Percentiles rank a stretch among this genome's conserved stretches.
These are phyloP conservation scores for Pythium pyrilobum DNA, from an alignment of 352 stramenopile species.

Conservation along the genomic window DNA sequence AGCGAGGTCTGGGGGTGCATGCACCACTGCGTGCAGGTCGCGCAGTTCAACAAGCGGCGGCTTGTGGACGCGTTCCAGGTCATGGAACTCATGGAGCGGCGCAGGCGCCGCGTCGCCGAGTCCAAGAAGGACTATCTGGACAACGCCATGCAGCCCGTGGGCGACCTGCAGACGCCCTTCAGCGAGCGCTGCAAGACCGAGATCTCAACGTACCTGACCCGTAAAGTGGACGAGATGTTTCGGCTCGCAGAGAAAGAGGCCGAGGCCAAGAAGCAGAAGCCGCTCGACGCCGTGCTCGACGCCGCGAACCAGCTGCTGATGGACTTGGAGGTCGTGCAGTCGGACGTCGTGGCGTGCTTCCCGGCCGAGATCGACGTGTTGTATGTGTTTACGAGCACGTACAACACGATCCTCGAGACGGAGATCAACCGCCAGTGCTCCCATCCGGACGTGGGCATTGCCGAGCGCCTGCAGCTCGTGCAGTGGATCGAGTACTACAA, in stretches of 20 bases:
- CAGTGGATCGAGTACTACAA: conserved; percentile 90
- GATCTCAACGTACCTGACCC: conserved; percentile 46
- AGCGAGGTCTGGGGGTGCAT: conserved; percentile 74
- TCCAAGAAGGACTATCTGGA: conserved; percentile 67
- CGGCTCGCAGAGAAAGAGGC: conserved; percentile 45
- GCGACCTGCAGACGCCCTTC: conserved; percentile 39
- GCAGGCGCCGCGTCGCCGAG: conserved; percentile 41
- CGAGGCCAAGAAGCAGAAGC: conserved; percentile 41
- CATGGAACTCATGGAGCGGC: conserved; percentile 70
- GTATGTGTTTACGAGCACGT: conserved; percentile 71
- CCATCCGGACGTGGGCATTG: conserved; percentile 58
- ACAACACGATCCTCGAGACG: conserved; percentile 64
- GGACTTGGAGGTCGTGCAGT: conserved; percentile 73
- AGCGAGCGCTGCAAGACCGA: conserved; percentile 59
- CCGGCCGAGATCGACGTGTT: conserved; percentile 74
- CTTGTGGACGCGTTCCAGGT: conserved; percentile 67
- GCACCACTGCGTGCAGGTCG: conserved; percentile 80
- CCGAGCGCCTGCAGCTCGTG: conserved; percentile 70
- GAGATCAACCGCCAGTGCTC: conserved; percentile 61
- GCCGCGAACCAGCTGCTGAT: conserved; percentile 72
- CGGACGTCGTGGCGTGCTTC: conserved; percentile 67
- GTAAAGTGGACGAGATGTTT: conserved; percentile 62
- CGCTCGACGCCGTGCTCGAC: conserved; percentile 53
- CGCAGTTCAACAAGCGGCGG: conserved; percentile 63
- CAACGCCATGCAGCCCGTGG: conserved; percentile 43